Base-by-base conservation (phyloP, 352 stramenopile species). In the Achlya hypogyna region DNA sequence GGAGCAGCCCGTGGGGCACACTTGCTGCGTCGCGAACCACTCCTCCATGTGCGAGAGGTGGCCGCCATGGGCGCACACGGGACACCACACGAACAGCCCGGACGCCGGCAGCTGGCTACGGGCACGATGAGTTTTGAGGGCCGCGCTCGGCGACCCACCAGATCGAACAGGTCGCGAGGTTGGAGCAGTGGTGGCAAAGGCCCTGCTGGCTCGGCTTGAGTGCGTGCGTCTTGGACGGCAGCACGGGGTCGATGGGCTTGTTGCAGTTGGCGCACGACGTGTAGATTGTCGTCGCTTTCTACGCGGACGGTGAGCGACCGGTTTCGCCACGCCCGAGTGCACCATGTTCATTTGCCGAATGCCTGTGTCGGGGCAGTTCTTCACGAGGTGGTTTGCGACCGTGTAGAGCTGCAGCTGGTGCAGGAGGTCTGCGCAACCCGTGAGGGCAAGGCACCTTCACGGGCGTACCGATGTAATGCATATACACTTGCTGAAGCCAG, bases 321-420 rank as follows among this genome's bases (percentile, higher is more conserved):
- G 34, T 62, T 9, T 16, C 8, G 63, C 5, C 4, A 56, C 74
- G 29, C 52, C 0, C 42, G 45, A n/a, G 22, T 20, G 23, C 47
- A 93, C 86, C 86, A 93, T 91, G 53, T 96, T 95, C 84, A 94
- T 93, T 69, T 94, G 84, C n/a, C 87, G 81, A 67, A 96, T 95
- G 1, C 84, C 91, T 28, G 76, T 72, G 64, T 96, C 87, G 0
- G 84, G 78, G 59, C 85, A 95, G 65, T 90, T 86, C 2, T 79
- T 70, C 22, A 96, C 85, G n/a, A 96, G 68, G 40, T 95, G 78
- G 62, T 95, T 95, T 16, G 88, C 88, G 18, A 85, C 83, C 12
- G 86, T 84, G 66, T 91, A 96, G 53, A 96, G 88, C n/a, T 78
- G 85, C 27, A 96, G 64, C 51, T 93, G 84, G 63, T 95, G 86